Evolutionary conservation across 2,329 filamentous ascomycete genomes (phyloP), one percentile per base, ranked within the genome.

Genomic region (Colletotrichum sp.): DNA sequence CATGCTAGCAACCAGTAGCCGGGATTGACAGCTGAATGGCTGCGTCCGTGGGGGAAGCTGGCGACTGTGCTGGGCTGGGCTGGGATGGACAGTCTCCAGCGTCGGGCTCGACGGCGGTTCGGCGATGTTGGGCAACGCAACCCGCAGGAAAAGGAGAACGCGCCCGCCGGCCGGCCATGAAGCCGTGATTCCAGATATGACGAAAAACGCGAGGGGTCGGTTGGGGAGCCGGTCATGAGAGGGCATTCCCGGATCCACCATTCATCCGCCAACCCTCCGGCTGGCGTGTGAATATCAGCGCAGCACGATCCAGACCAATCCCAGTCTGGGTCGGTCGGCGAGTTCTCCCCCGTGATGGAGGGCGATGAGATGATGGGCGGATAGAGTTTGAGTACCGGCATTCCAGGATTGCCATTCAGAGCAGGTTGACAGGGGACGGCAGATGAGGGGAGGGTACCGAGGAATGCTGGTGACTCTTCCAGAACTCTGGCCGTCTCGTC

Each of bases 341-440:
- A 61, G 16, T 32, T 34, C 9, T 9, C 10, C n/a, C 55, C 32
- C 36, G 38, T 74, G 73, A 62, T 30, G 26, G 62, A 43, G 28
- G 55, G 55, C 18, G 52, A 64, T 24, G 55, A 72, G 24, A 30
- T 34, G 55, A 67, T 65, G 63, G 32, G 24, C 21, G 43, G 43
- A 67, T 68, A 75, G 63, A 75, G 38, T 73, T 75, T 68, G 73
- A 68, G 56, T 68, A 24, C 63, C 63, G 58, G 58, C 73, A 73
- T 73, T 72, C 69, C 63, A 48, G 21, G 38, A 28, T 43, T 56
- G 56, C 26, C 32, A 71, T 74, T 34, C 43, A 52, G 43, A 21
- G 43, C 43, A 52, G 43, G 43, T 52, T 52, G 43, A 52, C 58
- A 61, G 56, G 71, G 61, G 9, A 28, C 38, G 63, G 55, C 21